Evolutionary conservation across 257 asterid species (phyloP).

Genomic region (Ballota nigra): DNA sequence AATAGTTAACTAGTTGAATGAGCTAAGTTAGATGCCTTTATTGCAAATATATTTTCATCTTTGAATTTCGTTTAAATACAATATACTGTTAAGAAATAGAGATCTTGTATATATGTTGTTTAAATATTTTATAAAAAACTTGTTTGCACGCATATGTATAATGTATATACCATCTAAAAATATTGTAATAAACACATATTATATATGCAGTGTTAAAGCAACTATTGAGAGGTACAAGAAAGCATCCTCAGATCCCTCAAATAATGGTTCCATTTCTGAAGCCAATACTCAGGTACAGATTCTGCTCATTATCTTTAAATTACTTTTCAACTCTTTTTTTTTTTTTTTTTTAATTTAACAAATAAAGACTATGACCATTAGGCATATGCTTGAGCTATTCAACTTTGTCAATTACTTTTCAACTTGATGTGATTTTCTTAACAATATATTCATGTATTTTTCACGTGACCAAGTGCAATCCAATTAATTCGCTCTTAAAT

Average conservation of each 20-base stretch:
- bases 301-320: background rate
- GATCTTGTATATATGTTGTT: background rate
- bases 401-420: no score
- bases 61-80: background rate
- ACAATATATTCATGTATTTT: background rate
- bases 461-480: no score
- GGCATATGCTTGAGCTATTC: no score
- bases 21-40: background rate
- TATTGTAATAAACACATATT: background rate
- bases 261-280: slow-evolving; percentile 66
- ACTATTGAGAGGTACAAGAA: slow-evolving; percentile 90
- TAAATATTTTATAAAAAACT: background rate
- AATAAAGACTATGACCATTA: no score
- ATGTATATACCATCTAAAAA: background rate
- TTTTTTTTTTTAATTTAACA: no score
- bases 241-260: slow-evolving; percentile 66
- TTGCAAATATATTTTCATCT: background rate
- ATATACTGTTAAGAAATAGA: background rate
- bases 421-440: background rate
- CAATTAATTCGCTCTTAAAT: no score
- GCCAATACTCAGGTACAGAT: slow-evolving; percentile 74
- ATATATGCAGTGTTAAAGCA: slow-evolving; percentile 61
- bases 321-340: no score
- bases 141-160: background rate
- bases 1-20: background rate